A percentile compares a stretch with the other conserved stretches of the same genome.
Conservation (phyloP, 305 asterid genomes). For the Salvia sclarea region DNA sequence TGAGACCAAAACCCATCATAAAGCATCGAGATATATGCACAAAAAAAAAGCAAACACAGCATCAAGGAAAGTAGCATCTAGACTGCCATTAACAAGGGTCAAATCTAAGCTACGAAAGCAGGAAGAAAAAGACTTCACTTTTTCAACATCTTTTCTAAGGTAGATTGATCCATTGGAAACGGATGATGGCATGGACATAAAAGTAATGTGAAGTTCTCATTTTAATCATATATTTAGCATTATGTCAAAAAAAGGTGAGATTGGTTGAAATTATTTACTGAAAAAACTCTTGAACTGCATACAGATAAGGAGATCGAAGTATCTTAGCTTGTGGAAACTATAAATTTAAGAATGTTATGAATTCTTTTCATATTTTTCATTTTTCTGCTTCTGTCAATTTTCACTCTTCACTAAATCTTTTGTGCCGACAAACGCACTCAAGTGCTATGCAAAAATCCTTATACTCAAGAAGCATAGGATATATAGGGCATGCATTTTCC, state of each 20-base stretch:
- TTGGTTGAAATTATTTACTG: not conserved
- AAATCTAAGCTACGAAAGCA: not conserved
- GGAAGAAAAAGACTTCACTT: not conserved
- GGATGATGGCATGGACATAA: not conserved
- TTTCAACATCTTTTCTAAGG: not conserved
- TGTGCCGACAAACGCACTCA: not conserved
- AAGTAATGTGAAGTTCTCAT: not conserved
- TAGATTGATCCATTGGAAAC: not conserved
- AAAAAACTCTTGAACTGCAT: not conserved
- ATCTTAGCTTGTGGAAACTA: not conserved
- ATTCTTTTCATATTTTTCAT: not conserved
- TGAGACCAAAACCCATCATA: not conserved
- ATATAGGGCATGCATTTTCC: not conserved
- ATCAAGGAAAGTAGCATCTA: not conserved
- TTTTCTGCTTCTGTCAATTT: not conserved
- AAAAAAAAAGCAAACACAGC: not conserved
- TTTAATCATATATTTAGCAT: not conserved
- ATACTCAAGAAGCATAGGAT: not conserved
- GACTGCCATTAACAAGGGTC: not conserved
- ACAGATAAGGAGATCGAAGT: not conserved
- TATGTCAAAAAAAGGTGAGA: not conserved
- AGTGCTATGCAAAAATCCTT: not conserved
- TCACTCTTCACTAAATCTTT: not conserved
- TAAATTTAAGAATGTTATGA: not conserved
- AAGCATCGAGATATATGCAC: not conserved